These are phyloP conservation scores for Carex arenaria DNA, from an alignment of 202 grass and related monocot genomes.

Conservation along the genomic window DNA sequence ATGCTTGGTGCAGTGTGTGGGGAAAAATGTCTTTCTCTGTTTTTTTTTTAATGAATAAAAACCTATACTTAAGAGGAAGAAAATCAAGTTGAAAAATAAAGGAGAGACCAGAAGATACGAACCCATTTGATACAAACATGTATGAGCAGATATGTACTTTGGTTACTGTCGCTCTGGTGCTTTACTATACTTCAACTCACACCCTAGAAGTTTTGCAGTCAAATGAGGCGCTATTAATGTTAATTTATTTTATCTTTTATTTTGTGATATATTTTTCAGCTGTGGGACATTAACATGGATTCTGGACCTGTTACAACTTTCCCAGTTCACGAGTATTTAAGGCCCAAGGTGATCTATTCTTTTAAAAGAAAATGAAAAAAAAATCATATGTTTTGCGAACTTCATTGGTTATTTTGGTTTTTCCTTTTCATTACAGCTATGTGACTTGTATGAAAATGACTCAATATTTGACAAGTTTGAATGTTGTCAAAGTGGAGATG, in stretches of 20 bases:
- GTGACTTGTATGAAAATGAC: slow-evolving; percentile 98
- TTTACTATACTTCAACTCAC: not conserved
- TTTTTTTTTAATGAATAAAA: too few relatives aligned
- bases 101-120: not conserved
- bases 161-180: not conserved
- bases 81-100: not conserved
- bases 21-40: not conserved
- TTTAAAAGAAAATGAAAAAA: slow-evolving; percentile 9
- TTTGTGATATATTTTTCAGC: slow-evolving; percentile 40
- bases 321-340: slow-evolving; percentile 92
- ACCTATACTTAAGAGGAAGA: not conserved
- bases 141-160: not conserved
- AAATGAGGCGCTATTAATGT: not conserved
- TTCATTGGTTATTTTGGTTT: slow-evolving; percentile 6
- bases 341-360: slow-evolving; percentile 75
- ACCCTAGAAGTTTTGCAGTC: not conserved
- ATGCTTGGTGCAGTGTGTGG: not conserved
- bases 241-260: slow-evolving; percentile 12
- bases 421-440: slow-evolving; percentile 45
- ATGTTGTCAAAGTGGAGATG: slow-evolving; percentile 91
- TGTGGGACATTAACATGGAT: slow-evolving; percentile 92
- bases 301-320: slow-evolving; percentile 79
- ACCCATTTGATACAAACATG: not conserved
- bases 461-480: slow-evolving; percentile 97
- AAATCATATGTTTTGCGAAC: not conserved